A percentile compares a stretch with the other conserved stretches of the same genome.
Conservation (phyloP, 1,284 basidiomycete genomes). For the Psilocybe mexicana region DNA sequence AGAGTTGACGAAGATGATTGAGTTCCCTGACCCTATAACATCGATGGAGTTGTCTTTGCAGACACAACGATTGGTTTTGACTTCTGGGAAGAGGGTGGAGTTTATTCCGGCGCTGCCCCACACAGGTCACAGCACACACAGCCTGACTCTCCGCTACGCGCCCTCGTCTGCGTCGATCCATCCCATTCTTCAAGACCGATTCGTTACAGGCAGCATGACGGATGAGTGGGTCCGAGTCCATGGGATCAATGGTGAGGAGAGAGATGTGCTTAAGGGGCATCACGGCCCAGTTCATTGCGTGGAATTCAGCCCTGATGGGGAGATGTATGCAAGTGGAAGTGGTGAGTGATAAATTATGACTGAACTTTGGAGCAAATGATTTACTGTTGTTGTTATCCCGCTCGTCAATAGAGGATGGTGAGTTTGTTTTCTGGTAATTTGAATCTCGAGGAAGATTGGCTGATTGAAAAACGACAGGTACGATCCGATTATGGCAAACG, state of each 20-base stretch:
- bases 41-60: constrained; percentile 91
- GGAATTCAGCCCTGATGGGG: constrained; percentile 95
- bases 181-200: constrained; percentile 84
- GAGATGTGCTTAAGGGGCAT: constrained; percentile 94
- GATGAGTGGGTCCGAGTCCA: constrained; percentile 99
- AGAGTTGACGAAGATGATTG: constrained; percentile 68
- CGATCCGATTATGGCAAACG: constrained; percentile 96
- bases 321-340: constrained; percentile 95
- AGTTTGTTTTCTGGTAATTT: constrained; percentile 25
- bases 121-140: constrained; percentile 58
- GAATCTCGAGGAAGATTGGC: background rate
- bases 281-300: constrained; percentile 97
- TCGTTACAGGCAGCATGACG: constrained; percentile 86
- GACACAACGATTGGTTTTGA: constrained; percentile 86
- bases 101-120: constrained; percentile 75
- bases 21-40: constrained; percentile 81
- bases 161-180: constrained; percentile 93
- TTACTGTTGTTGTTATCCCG: constrained; percentile 9
- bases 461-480: constrained; percentile 48
- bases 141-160: constrained; percentile 74
- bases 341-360: constrained; percentile 51
- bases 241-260: constrained; percentile 86
- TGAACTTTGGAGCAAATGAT: constrained; percentile 9
- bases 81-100: constrained; percentile 88
- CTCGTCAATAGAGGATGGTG: constrained; percentile 64